Evolutionary conservation across 1,284 basidiomycete genomes (phyloP), one percentile per base, ranked within the genome.

Genomic region (Austroboletus niveus): DNA sequence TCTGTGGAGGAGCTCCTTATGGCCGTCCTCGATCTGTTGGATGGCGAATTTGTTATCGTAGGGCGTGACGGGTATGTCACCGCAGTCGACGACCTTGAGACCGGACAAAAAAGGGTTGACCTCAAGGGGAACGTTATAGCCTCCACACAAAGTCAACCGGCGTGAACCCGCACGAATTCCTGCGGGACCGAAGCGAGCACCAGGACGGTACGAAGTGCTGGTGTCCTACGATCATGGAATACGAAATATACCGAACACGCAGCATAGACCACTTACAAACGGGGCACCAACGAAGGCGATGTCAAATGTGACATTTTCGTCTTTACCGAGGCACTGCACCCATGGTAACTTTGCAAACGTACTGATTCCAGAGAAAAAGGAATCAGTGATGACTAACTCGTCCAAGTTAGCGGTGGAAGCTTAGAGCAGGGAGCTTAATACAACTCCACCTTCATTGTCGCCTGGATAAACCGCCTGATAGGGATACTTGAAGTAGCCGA

Each of bases 231-330:
- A 34, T 35, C 15, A 39, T 4, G 11, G 22, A 24, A 24, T 24
- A 24, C 22, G 22, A 24, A 24, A 24, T 24, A 24, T 24, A 24
- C 22, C 22, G 22, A 2, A 24, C 22, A 5, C 5, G 22, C 22
- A 24, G 22, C 50, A 48, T 38, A 50, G 54, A 42, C 46, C 32
- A 17, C 80, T 62, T 66, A 85, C 84, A 62, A 92, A 89, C 1
- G 88, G 89, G 43, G 87, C 85, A 34, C 89, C 89, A 47, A 92
- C 71, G 68, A 92, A 85, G 12, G 87, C 88, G 53, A 90, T 85
- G 66, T 90, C 88, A 60, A 89, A 85, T 1, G 75, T 60, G 30
- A 72, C 66, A 45, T 80, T 68, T 51, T 67, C 75, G 49, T 85
- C 78, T 57, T 76, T 78, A 20, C 80, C 80, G 42, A 89, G 77